Evolutionary conservation across 2,329 filamentous ascomycete genomes (phyloP).

Genomic region (Beauveria caledonica): DNA sequence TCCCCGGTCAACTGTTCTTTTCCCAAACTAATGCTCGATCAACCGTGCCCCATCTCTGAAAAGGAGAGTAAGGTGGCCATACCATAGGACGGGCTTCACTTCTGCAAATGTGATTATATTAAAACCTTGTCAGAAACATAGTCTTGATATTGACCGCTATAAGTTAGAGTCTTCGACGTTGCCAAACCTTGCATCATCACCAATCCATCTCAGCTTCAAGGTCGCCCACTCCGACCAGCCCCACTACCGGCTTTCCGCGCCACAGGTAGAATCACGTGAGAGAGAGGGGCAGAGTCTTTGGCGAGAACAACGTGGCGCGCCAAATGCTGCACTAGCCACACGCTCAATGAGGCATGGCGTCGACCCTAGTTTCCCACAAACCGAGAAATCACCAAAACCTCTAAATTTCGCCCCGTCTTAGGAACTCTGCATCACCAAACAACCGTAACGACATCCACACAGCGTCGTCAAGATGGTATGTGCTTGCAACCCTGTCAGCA

Average conservation of each 20-base stretch:
- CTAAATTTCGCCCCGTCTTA: constrained; percentile 29
- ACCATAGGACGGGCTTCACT: no score
- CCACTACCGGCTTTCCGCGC: background rate
- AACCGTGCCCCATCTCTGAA: no score
- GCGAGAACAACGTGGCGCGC: background rate
- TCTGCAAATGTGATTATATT: no score
- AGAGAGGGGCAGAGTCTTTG: constrained; percentile 4
- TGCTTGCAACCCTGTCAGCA: constrained; percentile 14
- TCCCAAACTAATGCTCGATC: no score
- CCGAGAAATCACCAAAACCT: constrained; percentile 36
- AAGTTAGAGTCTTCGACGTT: background rate
- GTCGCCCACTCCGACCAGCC: background rate
- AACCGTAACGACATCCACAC: constrained; percentile 33
- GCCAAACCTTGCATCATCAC: background rate
- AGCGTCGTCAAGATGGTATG: constrained; percentile 43
- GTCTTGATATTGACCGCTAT: no score
- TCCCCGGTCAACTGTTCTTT: no score
- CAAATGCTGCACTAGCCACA: constrained; percentile 17
- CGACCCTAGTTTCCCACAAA: constrained; percentile 37
- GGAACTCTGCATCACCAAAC: constrained; percentile 35
- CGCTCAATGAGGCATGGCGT: constrained; percentile 25
- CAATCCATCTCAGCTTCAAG: background rate
- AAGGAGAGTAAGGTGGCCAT: no score
- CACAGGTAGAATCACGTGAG: constrained; percentile 3
- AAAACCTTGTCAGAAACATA: no score